Evolutionary conservation across 1,284 basidiomycete species (phyloP).

Genomic region (Leccinum variabile): DNA sequence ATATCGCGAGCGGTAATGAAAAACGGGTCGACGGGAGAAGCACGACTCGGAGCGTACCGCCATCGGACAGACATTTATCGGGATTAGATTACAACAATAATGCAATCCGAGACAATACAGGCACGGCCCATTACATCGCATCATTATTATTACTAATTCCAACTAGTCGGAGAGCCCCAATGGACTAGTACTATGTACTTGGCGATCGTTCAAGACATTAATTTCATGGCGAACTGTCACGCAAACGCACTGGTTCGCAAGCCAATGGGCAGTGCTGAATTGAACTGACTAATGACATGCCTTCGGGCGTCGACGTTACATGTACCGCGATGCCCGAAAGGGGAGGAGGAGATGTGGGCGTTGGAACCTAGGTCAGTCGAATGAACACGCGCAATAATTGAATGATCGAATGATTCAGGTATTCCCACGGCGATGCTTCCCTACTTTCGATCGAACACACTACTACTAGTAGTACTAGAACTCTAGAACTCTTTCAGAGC

Average conservation of each 20-base stretch:
- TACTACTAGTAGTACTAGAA: background rate
- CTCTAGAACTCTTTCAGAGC: background rate
- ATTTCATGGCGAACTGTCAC: too few relatives aligned
- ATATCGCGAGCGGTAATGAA: background rate
- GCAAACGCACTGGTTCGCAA: background rate
- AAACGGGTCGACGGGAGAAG: background rate
- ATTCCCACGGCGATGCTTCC: background rate
- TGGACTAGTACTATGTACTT: background rate
- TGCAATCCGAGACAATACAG: background rate
- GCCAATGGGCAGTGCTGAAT: background rate
- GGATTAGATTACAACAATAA: background rate
- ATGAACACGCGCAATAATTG: background rate
- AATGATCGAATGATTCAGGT: background rate
- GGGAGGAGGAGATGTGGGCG: background rate
- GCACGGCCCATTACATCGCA: background rate
- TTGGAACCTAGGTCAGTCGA: background rate
- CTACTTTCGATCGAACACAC: background rate
- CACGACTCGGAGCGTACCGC: background rate
- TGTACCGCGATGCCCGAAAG: background rate
- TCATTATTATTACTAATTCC: background rate
- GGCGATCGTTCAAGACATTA: too few relatives aligned
- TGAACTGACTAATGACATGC: background rate
- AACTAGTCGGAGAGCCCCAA: background rate
- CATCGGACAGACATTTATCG: background rate
- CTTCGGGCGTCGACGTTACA: background rate